Percentiles rank a stretch among this genome's conserved stretches.
phyloP scores from a whole-genome alignment of 2,329 filamentous ascomycete species.

The Aspergillus sp. region DNA sequence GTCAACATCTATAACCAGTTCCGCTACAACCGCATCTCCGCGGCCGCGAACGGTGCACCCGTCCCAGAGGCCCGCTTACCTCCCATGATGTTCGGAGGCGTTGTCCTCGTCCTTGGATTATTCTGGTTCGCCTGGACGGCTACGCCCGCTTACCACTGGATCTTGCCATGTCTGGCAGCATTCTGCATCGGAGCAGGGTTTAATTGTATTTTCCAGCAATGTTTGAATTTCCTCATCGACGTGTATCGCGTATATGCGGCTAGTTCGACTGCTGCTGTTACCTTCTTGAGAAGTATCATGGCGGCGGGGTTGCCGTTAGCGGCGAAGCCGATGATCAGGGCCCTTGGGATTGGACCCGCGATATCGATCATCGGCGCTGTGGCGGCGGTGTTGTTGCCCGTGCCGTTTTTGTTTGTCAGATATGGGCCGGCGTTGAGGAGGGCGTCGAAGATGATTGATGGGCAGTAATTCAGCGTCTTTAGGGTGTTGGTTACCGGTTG shows the following conservation, averaged over 20 bases:
- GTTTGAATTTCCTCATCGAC: neutral
- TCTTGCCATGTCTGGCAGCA: conserved; percentile 14
- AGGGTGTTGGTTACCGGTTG: no score
- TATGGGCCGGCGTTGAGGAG: neutral
- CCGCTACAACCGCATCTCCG: conserved; percentile 38
- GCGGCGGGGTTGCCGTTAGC: conserved; percentile 41
- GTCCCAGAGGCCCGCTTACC: conserved; percentile 47
- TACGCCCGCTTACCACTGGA: conserved; percentile 21
- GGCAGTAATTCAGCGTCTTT: no score
- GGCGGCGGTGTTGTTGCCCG: neutral
- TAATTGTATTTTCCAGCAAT: conserved; percentile 25
- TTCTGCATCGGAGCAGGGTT: conserved; percentile 51
- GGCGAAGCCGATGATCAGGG: conserved; percentile 45
- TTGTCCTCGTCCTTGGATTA: conserved; percentile 46
- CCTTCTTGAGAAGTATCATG: conserved; percentile 47
- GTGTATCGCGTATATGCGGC: conserved; percentile 35
- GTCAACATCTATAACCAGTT: conserved; percentile 49
- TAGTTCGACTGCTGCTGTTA: conserved; percentile 47
- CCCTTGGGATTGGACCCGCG: conserved; percentile 46
- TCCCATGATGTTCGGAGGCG: conserved; percentile 49
- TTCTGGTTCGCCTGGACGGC: conserved; percentile 51
- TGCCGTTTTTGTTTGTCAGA: neutral
- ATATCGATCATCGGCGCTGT: neutral
- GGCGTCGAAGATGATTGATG: neutral
- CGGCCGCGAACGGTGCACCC: conserved; percentile 29